phyloP scores from a whole-genome alignment of 192 early-diverging fungal genomes.

The Chytriomyces confervae region DNA sequence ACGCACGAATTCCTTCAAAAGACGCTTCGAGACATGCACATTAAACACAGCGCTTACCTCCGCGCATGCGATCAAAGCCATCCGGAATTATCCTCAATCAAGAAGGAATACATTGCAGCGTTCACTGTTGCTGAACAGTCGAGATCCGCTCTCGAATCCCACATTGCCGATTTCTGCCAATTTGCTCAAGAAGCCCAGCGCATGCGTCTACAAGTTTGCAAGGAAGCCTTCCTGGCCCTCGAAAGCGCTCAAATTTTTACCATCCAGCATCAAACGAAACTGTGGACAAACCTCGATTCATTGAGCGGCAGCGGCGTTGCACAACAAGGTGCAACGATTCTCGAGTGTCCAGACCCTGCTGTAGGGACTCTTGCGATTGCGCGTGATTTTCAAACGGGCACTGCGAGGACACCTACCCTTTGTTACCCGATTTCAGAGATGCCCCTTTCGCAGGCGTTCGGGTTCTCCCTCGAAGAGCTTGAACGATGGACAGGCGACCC shows the following conservation, averaged over 20 bases:
- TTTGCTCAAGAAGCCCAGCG: slow-evolving; percentile 43
- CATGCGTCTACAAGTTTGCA: slow-evolving; percentile 33
- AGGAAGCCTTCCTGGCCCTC: slow-evolving; percentile 31
- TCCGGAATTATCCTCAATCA: neutral
- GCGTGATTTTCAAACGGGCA: slow-evolving; percentile 38
- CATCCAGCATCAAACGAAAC: slow-evolving; percentile 13
- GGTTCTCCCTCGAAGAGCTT: slow-evolving; percentile 42
- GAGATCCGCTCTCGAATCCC: slow-evolving; percentile 45
- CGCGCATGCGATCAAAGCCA: neutral
- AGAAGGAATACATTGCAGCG: slow-evolving; percentile 32
- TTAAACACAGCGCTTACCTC: neutral
- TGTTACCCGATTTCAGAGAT: neutral
- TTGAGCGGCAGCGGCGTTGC: no score
- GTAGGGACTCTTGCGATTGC: slow-evolving; percentile 32
- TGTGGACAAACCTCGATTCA: neutral
- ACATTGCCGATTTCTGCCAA: slow-evolving; percentile 46
- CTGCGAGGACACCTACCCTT: slow-evolving; percentile 26
- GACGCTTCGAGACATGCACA: neutral
- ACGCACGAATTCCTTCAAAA: neutral
- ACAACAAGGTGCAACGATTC: neutral
- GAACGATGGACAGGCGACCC: slow-evolving; percentile 15
- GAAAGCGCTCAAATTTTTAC: slow-evolving; percentile 33
- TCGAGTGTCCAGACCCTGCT: slow-evolving; percentile 32
- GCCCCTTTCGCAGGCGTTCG: slow-evolving; percentile 42
- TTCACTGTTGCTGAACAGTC: slow-evolving; percentile 44